Evolutionary conservation across 2,329 filamentous ascomycete genomes (phyloP).

Genomic region (Aspergillus sp.): DNA sequence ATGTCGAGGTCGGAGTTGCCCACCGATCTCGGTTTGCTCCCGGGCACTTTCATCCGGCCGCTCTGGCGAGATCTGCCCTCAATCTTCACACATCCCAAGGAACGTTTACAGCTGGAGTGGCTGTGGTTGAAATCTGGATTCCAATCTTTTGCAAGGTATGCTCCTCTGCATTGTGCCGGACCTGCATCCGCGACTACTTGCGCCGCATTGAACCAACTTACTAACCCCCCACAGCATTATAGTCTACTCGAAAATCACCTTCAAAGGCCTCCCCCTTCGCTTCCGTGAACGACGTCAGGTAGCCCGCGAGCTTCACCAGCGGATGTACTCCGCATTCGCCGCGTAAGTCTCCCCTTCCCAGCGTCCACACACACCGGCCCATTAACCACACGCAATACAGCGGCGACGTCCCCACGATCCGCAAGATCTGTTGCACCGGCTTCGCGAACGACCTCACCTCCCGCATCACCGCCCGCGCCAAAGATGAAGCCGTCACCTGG

Average conservation of each 20-base stretch:
- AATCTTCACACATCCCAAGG: conserved; percentile 35
- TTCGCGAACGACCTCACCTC: conserved; percentile 32
- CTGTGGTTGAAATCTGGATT: conserved; percentile 33
- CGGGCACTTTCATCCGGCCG: conserved; percentile 41
- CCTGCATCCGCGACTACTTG: background rate
- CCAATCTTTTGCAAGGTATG: conserved; percentile 32
- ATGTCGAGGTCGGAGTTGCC: conserved; percentile 32
- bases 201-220: background rate
- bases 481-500: conserved; percentile 33
- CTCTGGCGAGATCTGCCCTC: conserved; percentile 40
- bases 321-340: conserved; percentile 49
- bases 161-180: background rate
- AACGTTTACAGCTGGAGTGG: conserved; percentile 40
- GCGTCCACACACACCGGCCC: conserved; percentile 10
- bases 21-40: conserved; percentile 47
- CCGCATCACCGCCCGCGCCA: conserved; percentile 34
- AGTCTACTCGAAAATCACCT: conserved; percentile 31
- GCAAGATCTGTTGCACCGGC: conserved; percentile 37
- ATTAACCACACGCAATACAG: conserved; percentile 15
- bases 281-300: conserved; percentile 33
- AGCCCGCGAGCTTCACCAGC: conserved; percentile 41
- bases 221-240: conserved; percentile 22
- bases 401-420: conserved; percentile 34
- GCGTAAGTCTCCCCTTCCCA: conserved; percentile 31
- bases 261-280: conserved; percentile 33